These are phyloP conservation scores for Hymenoscyphus salicellus DNA, from an alignment of 2,329 filamentous ascomycete genomes.

Conservation along the genomic window DNA sequence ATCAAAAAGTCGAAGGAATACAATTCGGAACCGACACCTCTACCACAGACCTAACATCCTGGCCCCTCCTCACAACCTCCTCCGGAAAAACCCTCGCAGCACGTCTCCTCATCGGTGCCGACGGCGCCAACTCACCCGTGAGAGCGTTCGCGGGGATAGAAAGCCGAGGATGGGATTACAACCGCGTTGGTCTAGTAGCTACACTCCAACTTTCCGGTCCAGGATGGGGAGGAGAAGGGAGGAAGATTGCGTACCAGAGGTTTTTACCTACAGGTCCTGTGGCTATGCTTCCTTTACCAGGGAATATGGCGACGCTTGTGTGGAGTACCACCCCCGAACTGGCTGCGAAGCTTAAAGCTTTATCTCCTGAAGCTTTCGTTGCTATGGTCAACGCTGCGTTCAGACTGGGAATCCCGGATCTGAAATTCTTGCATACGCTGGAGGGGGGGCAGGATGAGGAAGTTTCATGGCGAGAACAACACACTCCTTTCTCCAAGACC, in stretches of 20 bases:
- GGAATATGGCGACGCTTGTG: slow-evolving; percentile 78
- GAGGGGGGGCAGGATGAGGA: slow-evolving; percentile 64
- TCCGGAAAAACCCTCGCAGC: slow-evolving; percentile 67
- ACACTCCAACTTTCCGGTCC: slow-evolving; percentile 70
- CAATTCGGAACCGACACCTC: slow-evolving; percentile 66
- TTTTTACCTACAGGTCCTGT: slow-evolving; percentile 92
- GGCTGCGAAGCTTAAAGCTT: slow-evolving; percentile 73
- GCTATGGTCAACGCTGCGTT: slow-evolving; percentile 94
- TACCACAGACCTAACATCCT: slow-evolving; percentile 73
- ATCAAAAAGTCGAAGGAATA: slow-evolving; percentile 77
- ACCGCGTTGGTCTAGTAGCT: slow-evolving; percentile 84
- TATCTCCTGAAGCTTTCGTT: slow-evolving; percentile 70
- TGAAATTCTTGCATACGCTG: slow-evolving; percentile 76
- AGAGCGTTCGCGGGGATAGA: slow-evolving; percentile 83
- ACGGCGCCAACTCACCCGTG: slow-evolving; percentile 92
- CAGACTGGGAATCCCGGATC: slow-evolving; percentile 72
- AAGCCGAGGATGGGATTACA: slow-evolving; percentile 89
- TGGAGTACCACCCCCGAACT: slow-evolving; percentile 88
- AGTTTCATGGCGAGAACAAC: slow-evolving; percentile 75
- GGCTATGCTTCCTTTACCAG: slow-evolving; percentile 85
- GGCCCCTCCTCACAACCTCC: slow-evolving; percentile 78
- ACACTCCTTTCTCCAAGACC: slow-evolving; percentile 56
- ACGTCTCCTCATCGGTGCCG: slow-evolving; percentile 83
- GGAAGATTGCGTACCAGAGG: slow-evolving; percentile 85
- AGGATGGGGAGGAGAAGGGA: slow-evolving; percentile 51